These are phyloP conservation scores for Syzygium oleosum DNA, from an alignment of 345 rosid species.

Conservation along the genomic window DNA sequence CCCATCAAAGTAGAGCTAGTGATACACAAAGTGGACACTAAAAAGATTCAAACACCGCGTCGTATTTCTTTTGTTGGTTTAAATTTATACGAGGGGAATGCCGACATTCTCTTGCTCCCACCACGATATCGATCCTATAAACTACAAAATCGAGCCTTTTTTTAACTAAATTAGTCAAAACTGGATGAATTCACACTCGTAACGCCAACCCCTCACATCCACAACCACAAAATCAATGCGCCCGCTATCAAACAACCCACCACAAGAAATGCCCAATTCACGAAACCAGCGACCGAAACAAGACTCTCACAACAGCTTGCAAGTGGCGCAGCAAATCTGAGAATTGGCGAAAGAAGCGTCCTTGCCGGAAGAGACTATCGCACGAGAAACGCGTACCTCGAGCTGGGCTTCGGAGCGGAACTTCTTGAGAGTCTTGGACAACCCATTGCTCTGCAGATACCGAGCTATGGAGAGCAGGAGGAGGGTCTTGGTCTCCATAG, in stretches of 20 bases:
- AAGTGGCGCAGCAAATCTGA: not conserved
- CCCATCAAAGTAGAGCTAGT: not conserved
- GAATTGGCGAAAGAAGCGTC: not conserved
- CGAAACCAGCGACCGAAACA: not conserved
- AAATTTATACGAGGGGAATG: not conserved
- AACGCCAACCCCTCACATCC: not conserved
- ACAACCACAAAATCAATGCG: not conserved
- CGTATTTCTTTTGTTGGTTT: not conserved
- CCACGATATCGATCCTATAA: not conserved
- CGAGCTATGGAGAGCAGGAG: constrained; percentile 48
- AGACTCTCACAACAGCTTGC: not conserved
- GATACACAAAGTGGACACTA: not conserved
- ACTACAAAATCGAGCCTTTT: not conserved
- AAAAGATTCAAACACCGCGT: not conserved
- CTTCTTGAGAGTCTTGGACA: constrained; percentile 66
- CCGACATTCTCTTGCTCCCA: not conserved
- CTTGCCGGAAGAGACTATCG: not conserved
- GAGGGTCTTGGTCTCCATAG: constrained; percentile 23
- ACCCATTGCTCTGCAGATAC: constrained; percentile 44
- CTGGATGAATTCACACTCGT: no score
- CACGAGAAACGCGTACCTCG: constrained; percentile 21
- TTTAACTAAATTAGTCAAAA: not conserved
- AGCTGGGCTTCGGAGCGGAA: constrained; percentile 50
- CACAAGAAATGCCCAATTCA: not conserved
- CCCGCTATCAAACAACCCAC: not conserved